phyloP scores from a whole-genome alignment of 257 asterid genomes.

The Parsonsia alboflavescens region DNA sequence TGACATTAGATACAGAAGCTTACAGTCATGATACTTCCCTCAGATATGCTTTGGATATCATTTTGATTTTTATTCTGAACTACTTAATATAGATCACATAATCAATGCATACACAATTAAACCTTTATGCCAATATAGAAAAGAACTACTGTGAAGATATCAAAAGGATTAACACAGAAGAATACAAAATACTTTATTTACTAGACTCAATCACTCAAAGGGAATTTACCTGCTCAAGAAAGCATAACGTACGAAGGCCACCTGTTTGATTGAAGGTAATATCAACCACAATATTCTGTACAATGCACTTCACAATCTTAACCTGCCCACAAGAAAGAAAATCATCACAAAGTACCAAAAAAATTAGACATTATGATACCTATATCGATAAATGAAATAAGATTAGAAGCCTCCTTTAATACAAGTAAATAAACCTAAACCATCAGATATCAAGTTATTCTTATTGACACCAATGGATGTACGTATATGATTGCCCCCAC shows the following conservation, averaged over 20 bases:
- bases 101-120: not conserved
- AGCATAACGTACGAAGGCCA: slow-evolving; percentile 49
- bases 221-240: slow-evolving; percentile 44
- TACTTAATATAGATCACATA: not conserved
- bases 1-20: not conserved
- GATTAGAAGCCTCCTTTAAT: not conserved
- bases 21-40: not conserved
- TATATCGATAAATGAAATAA: no score
- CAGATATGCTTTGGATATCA: not conserved
- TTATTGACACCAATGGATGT: no score
- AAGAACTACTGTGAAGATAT: not conserved
- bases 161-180: not conserved
- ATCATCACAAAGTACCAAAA: not conserved
- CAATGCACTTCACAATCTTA: slow-evolving; percentile 45
- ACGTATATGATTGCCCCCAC: no score
- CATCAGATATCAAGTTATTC: not conserved
- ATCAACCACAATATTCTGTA: slow-evolving; percentile 44
- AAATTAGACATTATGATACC: not conserved
- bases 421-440: not conserved
- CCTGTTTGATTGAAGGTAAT: slow-evolving; percentile 50
- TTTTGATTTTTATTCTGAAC: not conserved
- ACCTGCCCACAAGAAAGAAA: slow-evolving; percentile 30
- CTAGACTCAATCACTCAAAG: not conserved
- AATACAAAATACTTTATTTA: not conserved
- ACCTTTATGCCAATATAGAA: not conserved